phyloP scores from a whole-genome alignment of 1,284 basidiomycete genomes.

The Ceratorhiza oryzae-sativae region DNA sequence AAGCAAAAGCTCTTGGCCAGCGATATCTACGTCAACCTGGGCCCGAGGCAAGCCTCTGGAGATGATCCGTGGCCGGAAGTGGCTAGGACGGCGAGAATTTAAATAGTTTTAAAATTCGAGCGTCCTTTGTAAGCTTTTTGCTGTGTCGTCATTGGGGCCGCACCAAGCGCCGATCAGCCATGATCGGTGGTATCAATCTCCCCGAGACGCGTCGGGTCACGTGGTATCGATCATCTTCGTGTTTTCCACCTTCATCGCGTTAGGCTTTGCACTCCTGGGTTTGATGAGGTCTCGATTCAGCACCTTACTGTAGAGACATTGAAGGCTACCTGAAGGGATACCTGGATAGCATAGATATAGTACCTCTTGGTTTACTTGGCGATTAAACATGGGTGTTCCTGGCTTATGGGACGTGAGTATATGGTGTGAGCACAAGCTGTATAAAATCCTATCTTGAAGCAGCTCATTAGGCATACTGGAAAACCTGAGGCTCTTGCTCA shows the following conservation, averaged over 20 bases:
- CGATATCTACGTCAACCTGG: too few relatives aligned
- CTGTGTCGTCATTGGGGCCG: too few relatives aligned
- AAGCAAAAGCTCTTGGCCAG: too few relatives aligned
- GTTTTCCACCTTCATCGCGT: not conserved
- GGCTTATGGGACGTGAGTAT: constrained; percentile 54
- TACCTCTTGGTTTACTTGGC: not conserved
- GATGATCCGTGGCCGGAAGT: too few relatives aligned
- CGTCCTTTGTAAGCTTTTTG: too few relatives aligned
- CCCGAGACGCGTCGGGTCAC: constrained; percentile 16
- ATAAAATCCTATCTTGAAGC: not conserved
- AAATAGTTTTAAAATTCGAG: too few relatives aligned
- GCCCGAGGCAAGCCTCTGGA: too few relatives aligned
- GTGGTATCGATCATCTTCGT: not conserved
- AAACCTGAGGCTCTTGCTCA: constrained; percentile 44
- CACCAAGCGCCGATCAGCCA: too few relatives aligned
- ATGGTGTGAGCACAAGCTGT: not conserved
- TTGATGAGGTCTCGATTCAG: not conserved
- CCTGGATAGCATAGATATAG: not conserved
- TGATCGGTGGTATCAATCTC: not conserved
- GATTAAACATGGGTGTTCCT: constrained; percentile 52
- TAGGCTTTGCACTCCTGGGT: not conserved
- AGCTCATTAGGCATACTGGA: constrained; percentile 45
- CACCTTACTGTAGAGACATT: not conserved
- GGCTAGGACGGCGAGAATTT: too few relatives aligned
- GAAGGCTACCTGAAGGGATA: not conserved